Percentiles rank a stretch among this genome's conserved stretches.
Evolutionary conservation across 352 stramenopile genomes (phyloP).

Genomic region (Phytophthora nicotianae): DNA sequence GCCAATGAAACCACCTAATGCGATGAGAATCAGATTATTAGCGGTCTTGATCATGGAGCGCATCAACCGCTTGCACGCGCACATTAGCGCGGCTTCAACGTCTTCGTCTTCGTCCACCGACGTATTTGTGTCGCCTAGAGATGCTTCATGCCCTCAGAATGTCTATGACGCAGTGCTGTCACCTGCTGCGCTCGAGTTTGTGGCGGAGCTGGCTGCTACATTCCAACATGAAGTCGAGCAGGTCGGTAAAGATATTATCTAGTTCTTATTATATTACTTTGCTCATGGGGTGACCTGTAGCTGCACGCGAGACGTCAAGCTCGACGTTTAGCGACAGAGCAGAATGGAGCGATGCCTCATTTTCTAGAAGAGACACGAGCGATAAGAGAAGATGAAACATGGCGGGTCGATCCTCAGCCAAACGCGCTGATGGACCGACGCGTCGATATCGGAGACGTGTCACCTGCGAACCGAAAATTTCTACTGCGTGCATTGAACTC

Average conservation of each 20-base stretch:
- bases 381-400: conserved; percentile 68
- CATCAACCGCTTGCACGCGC: conserved; percentile 43
- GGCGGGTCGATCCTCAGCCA: conserved; percentile 69
- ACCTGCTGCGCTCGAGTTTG: conserved; percentile 84
- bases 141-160: conserved; percentile 23
- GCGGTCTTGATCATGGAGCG: conserved; percentile 37
- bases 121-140: conserved; percentile 39
- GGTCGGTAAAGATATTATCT: no score
- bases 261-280: conserved; percentile 1
- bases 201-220: conserved; percentile 74
- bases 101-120: conserved; percentile 3
- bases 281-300: conserved; percentile 21
- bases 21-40: neutral
- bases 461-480: conserved; percentile 89
- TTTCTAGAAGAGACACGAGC: conserved; percentile 79
- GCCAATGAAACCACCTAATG: conserved; percentile 3
- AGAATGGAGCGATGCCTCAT: conserved; percentile 75
- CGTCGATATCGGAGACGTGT: conserved; percentile 94
- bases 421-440: conserved; percentile 85
- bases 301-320: conserved; percentile 65
- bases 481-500: conserved; percentile 94
- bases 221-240: conserved; percentile 71
- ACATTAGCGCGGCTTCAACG: conserved; percentile 26
- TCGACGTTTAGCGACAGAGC: conserved; percentile 56
- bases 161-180: conserved; percentile 82